A percentile compares a stretch with the other conserved stretches of the same genome.
These are phyloP conservation scores for Chlorella vulgaris DNA, from an alignment of 139 green algal species.

Conservation along the genomic window DNA sequence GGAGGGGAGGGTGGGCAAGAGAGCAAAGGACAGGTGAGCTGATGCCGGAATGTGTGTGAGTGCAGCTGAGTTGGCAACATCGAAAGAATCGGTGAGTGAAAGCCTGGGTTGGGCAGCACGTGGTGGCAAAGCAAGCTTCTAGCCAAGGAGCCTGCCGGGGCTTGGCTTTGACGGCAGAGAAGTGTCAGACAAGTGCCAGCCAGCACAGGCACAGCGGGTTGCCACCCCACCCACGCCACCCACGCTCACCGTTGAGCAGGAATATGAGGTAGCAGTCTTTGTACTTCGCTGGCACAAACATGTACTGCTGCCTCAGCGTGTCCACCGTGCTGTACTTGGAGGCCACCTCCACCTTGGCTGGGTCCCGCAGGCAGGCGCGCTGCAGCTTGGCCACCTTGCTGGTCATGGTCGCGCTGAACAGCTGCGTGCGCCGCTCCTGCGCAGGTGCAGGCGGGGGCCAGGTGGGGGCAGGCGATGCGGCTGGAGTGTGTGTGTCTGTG, in stretches of 20 bases:
- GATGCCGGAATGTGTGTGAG: too few species aligned
- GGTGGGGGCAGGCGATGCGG: neutral
- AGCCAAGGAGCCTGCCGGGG: too few species aligned
- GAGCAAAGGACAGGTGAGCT: neutral
- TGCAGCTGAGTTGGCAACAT: too few species aligned
- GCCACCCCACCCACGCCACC: neutral
- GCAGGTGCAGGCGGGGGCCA: neutral
- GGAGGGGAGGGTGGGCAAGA: neutral
- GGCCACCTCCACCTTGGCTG: conserved; percentile 97
- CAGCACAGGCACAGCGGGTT: neutral
- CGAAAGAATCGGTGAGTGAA: too few species aligned
- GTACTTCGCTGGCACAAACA: conserved; percentile 98
- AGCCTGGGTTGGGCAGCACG: too few species aligned
- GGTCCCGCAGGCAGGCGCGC: conserved; percentile 90
- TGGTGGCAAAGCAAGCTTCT: too few species aligned
- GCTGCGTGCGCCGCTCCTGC: conserved; percentile 87
- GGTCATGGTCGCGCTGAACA: conserved; percentile 99
- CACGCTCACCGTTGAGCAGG: conserved; percentile 69
- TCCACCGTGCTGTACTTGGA: conserved; percentile 97
- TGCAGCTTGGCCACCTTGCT: conserved; percentile 99
- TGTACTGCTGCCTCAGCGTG: conserved; percentile 97
- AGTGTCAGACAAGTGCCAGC: neutral
- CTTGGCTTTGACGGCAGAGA: too few species aligned
- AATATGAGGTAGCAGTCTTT: conserved; percentile 97
- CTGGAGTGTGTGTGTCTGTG: neutral